Evolutionary conservation across 768 basidiomycete species (phyloP).

Genomic region (Boletellus emodensis): DNA sequence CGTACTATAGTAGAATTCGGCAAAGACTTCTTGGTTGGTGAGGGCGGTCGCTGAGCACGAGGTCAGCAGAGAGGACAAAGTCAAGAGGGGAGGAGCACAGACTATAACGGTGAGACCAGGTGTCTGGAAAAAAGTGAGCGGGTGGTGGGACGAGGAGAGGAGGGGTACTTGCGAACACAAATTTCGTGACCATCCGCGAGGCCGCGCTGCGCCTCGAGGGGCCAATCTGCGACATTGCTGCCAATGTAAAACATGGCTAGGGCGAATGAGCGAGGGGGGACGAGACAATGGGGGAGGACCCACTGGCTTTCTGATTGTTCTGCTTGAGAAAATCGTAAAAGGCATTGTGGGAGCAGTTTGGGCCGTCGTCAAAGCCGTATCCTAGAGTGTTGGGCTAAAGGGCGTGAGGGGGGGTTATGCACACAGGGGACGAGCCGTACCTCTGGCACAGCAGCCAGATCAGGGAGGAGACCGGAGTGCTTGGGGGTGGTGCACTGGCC

Average conservation of each 20-base stretch:
- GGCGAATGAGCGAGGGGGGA: not conserved
- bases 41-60: constrained; percentile 48
- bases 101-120: constrained; percentile 45
- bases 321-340: constrained; percentile 53
- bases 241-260: constrained; percentile 62
- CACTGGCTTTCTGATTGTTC: constrained; percentile 56
- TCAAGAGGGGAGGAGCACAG: constrained; percentile 11
- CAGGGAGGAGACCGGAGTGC: constrained; percentile 37
- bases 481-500: constrained; percentile 48
- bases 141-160: not conserved
- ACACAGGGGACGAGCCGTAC: constrained; percentile 21
- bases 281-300: not conserved
- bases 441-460: constrained; percentile 48
- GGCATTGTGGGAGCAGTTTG: constrained; percentile 59
- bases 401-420: not conserved
- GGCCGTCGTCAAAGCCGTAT: constrained; percentile 63
- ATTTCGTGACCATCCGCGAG: constrained; percentile 57
- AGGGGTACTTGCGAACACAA: constrained; percentile 49
- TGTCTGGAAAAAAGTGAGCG: constrained; percentile 17
- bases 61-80: not conserved
- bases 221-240: constrained; percentile 54
- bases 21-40: constrained; percentile 62
- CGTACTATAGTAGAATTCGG: constrained; percentile 74
- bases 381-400: constrained; percentile 48
- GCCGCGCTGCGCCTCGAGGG: constrained; percentile 51